Evolutionary conservation across 2,329 filamentous ascomycete species (phyloP).

Genomic region (Curvularia sp.): DNA sequence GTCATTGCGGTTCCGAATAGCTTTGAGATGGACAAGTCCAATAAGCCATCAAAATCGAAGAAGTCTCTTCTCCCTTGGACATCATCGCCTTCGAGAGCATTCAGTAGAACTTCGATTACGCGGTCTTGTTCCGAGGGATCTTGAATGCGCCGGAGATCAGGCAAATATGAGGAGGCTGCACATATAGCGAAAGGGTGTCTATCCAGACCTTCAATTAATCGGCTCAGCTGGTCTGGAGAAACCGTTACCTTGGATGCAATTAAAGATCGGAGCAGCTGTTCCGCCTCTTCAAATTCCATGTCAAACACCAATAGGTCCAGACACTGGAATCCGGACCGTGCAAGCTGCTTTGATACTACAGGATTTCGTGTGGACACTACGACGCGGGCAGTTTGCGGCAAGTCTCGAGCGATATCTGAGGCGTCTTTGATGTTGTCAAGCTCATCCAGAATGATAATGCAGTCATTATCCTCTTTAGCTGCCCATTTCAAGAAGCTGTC

Average conservation of each 20-base stretch:
- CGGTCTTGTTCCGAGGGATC: background rate
- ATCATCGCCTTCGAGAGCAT: background rate
- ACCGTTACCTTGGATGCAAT: background rate
- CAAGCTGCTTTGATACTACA: background rate
- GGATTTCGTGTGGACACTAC: background rate
- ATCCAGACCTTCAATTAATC: background rate
- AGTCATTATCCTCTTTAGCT: background rate
- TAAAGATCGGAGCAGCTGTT: background rate
- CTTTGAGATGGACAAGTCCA: background rate
- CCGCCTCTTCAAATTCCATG: background rate
- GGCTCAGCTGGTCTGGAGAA: background rate
- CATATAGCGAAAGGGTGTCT: constrained; percentile 1
- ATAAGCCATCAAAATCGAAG: background rate
- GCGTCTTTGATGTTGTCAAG: constrained; percentile 1
- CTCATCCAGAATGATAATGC: background rate
- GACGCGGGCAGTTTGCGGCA: background rate
- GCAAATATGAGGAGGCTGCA: background rate
- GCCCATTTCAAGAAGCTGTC: background rate
- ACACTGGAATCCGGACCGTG: background rate
- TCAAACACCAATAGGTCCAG: background rate
- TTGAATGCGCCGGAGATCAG: background rate
- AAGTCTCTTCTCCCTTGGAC: background rate
- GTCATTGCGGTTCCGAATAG: background rate
- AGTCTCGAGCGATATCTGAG: background rate
- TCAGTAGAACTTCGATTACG: background rate